Conservation (phyloP, 2,329 filamentous ascomycete genomes). For the Exophiala alcalophila region DNA sequence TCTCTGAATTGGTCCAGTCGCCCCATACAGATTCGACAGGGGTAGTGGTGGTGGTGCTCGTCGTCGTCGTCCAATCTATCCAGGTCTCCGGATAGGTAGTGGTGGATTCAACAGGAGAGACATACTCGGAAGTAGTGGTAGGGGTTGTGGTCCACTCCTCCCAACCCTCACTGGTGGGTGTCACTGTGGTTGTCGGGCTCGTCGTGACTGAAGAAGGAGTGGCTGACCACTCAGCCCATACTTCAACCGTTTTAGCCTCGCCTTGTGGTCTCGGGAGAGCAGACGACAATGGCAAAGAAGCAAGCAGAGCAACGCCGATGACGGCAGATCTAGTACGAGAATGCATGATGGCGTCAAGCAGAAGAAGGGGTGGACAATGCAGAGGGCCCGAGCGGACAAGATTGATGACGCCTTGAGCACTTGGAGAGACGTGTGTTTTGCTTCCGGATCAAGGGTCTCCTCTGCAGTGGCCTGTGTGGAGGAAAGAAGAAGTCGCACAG, state of each 20-base stretch:
- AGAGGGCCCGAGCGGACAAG: conserved; percentile 1
- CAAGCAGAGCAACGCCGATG: conserved; percentile 1
- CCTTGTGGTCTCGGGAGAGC: conserved; percentile 12
- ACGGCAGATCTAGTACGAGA: conserved; percentile 5
- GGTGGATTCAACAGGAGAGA: not conserved
- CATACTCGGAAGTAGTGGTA: not conserved
- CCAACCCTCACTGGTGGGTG: conserved; percentile 1
- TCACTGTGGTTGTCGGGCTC: not conserved
- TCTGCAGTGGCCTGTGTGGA: not conserved
- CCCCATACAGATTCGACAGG: too few species aligned
- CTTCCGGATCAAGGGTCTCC: not conserved
- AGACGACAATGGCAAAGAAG: conserved; percentile 9
- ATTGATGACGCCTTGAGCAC: conserved; percentile 1
- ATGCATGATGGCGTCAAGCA: conserved; percentile 3
- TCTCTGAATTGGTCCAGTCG: too few species aligned
- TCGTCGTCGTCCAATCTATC: conserved; percentile 1
- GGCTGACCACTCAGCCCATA: conserved; percentile 1
- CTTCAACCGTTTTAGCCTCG: not conserved
- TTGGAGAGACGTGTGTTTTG: conserved; percentile 1
- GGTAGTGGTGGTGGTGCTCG: too few species aligned
- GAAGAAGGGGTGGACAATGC: conserved; percentile 2
- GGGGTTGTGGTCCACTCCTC: conserved; percentile 3
- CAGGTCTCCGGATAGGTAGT: not conserved
- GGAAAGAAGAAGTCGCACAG: conserved; percentile 8
- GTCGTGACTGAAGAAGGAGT: not conserved